A percentile compares a stretch with the other conserved stretches of the same genome.
Conservation (phyloP, 129 eudicot genomes). For the Logfia minima region DNA sequence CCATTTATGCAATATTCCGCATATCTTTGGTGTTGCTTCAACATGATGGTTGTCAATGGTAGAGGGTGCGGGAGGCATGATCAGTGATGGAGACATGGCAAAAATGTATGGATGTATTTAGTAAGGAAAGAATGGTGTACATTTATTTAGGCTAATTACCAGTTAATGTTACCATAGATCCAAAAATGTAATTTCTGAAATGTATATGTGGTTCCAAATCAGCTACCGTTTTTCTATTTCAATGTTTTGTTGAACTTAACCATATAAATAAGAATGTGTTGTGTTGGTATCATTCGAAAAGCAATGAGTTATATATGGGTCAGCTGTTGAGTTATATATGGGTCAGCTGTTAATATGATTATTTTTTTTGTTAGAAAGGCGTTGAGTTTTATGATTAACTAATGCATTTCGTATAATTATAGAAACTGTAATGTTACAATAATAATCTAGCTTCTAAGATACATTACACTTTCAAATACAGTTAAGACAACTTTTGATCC, state of each 20-base stretch:
- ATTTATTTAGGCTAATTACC: conserved; percentile 5
- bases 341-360: no score
- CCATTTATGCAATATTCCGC: conserved; percentile 37
- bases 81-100: conserved; percentile 40
- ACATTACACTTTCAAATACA: neutral
- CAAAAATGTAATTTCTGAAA: neutral
- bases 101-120: conserved; percentile 39
- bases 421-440: no score
- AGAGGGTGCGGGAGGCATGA: conserved; percentile 20
- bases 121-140: conserved; percentile 14
- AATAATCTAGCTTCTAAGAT: neutral
- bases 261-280: no score
- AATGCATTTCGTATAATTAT: no score
- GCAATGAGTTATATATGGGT: no score
- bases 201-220: conserved; percentile 20
- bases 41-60: conserved; percentile 21
- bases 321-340: no score
- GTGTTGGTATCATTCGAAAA: no score
- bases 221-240: neutral
- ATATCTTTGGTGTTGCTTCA: conserved; percentile 23
- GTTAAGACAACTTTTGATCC: neutral
- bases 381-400: no score
- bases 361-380: no score
- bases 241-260: neutral
- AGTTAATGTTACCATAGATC: neutral